These are phyloP conservation scores for Leishmania lainsoni DNA, from an alignment of 208 protist species.

Conservation along the genomic window DNA sequence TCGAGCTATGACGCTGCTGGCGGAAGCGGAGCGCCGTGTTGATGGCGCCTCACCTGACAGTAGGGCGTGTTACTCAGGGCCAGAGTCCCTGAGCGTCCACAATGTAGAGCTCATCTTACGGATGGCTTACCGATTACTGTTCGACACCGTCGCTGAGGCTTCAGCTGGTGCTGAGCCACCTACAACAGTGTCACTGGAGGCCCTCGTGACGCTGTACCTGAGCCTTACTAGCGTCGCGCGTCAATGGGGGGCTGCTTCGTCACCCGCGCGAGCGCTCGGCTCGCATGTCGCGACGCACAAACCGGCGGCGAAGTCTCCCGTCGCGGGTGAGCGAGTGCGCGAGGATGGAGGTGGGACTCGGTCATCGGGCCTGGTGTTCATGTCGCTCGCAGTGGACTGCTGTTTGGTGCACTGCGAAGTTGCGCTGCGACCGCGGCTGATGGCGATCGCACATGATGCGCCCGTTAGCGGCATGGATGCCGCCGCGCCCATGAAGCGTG, in stretches of 20 bases:
- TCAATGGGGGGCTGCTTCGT: not conserved
- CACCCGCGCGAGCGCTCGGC: not conserved
- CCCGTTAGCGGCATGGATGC: not conserved
- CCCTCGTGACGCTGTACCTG: conserved; percentile 25
- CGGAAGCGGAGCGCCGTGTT: conserved; percentile 6
- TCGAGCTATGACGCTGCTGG: conserved; percentile 8
- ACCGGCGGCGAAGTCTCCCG: not conserved
- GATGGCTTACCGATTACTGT: conserved; percentile 3
- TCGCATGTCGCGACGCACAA: not conserved
- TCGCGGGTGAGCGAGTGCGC: too few relatives aligned
- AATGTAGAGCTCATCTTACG: not conserved
- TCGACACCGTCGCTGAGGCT: not conserved
- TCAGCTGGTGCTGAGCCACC: not conserved
- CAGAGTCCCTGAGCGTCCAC: not conserved
- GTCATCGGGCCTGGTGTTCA: not conserved
- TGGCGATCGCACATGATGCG: not conserved
- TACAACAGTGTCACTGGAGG: conserved; percentile 13
- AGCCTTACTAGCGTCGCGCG: not conserved
- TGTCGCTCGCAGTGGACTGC: not conserved
- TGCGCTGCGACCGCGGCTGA: conserved; percentile 5
- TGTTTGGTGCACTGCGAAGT: conserved; percentile 11
- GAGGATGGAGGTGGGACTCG: not conserved
- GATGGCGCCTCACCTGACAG: not conserved
- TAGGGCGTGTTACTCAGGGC: not conserved
- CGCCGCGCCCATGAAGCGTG: not conserved